phyloP scores from a whole-genome alignment of 208 protist genomes.

The Jaenimonas drosophilae region DNA sequence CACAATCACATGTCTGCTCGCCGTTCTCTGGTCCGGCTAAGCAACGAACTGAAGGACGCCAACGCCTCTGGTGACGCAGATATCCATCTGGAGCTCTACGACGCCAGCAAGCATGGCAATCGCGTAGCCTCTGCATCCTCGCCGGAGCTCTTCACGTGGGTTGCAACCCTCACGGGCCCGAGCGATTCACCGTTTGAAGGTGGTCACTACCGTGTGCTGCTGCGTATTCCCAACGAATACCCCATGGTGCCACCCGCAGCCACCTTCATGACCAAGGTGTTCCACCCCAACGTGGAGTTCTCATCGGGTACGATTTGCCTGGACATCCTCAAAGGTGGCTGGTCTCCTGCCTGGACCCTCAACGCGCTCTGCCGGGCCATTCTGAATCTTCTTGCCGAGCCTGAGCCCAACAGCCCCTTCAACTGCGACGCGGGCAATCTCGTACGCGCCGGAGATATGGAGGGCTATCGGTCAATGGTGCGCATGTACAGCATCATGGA shows the following conservation, averaged over 20 bases:
- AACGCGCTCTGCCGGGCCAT: constrained; percentile 79
- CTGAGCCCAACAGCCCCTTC: constrained; percentile 70
- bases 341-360: constrained; percentile 89
- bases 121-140: no score
- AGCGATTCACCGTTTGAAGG: constrained; percentile 73
- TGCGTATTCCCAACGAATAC: constrained; percentile 75
- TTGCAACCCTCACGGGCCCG: constrained; percentile 57
- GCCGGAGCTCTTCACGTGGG: constrained; percentile 57
- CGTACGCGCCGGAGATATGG: constrained; percentile 48
- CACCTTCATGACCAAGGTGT: constrained; percentile 75
- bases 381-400: constrained; percentile 59
- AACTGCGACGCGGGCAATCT: constrained; percentile 92
- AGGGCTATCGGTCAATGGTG: constrained; percentile 53
- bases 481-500: constrained; percentile 68
- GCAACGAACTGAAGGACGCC: not conserved
- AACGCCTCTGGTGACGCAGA: not conserved
- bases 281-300: constrained; percentile 90
- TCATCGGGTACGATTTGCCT: constrained; percentile 79
- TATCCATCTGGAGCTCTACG: not conserved
- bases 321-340: constrained; percentile 85
- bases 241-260: constrained; percentile 77
- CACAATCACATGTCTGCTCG: no score
- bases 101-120: constrained; percentile 1
- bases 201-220: constrained; percentile 45
- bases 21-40: not conserved